Evolutionary conservation across 2,329 filamentous ascomycete species (phyloP), one percentile per base, ranked within the genome.

Genomic region (Cladobotryum mycophilum): DNA sequence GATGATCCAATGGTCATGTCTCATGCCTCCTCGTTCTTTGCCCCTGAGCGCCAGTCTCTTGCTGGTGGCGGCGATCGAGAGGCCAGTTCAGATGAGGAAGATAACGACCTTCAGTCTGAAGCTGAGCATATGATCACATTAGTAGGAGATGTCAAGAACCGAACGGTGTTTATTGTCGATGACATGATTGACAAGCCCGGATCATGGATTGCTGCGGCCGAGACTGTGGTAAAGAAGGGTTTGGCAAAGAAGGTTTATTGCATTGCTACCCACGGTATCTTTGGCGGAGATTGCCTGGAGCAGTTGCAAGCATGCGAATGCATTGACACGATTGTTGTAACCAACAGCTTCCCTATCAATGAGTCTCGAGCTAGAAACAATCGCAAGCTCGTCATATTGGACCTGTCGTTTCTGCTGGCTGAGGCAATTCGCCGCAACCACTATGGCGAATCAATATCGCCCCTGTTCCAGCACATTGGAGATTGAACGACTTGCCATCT

Each of bases 181-280:
- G 93, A 99, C 67, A 97, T 99, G 88, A 96, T 99, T 63, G 93
- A 99, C 72, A 96, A 96, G 73, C 85, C 90, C 9, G 89, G 87
- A 13, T 96, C 89, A 6, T 99, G 93, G 93, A 95, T 99, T 59
- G 92, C 92, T 5, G 93, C 93, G 6, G 93, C 93, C 12, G 93
- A 99, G 74, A 95, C 91, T 1, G 92, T 96, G 2, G 88, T 96
- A 48, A 97, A 97, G 76, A 83, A 87, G 56, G 95, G 93, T 57
- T 81, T 83, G 41, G 93, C 93, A 1, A 95, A 88, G 60, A 93
- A 88, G 69, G 93, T 99, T 35, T 97, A 96, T 70, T 96, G 90
- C 76, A 95, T 99, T 73, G 93, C 92, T 7, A 97, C 93, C 0
- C 93, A 99, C 64, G 93, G 91, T 38, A 80, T 99, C 35, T 97